Base-by-base conservation (phyloP, 2,329 filamentous ascomycete genomes). In the Pyricularia sp. region DNA sequence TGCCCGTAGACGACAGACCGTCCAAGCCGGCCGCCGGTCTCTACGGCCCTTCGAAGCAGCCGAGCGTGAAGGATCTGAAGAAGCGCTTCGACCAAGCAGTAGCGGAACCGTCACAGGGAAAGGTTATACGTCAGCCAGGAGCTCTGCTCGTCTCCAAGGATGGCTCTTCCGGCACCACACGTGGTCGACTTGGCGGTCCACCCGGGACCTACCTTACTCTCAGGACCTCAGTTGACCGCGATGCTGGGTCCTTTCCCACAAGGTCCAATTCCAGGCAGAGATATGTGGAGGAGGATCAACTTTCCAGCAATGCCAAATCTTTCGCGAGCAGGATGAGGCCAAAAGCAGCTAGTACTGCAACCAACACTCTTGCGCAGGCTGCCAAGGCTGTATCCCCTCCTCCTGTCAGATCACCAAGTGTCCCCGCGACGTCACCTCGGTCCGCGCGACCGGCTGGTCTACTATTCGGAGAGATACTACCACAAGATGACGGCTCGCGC, bases 51-150 rank as follows among this genome's bases (percentile, higher is more conserved):
- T n/a, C 25, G 30, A 68, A 68, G 66, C 85, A 90, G 72, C 83
- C 88, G n/a, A 94, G 90, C 70, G 91, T 95, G 73, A 92, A 90
- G 79, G 92, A 95, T 75, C 82, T 95, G 71, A 89, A 92, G 74
- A 92, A 90, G 78, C 89, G 86, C 68, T 95, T 94, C 79, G 91
- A 94, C 77, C 87, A 89, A 75, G 88, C 77, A 65, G 71, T 75
- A 28, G 69, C 74, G 6, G 31, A 71, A 23, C 23, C 58, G 20
- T 26, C 66, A 9, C 42, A 67, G 28, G 26, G 26, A 6, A 55
- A 30, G 50, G 25, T 25, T n/a, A 69, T 23, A 64, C 70, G 65
- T 50, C 64, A 68, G 61, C 50, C 66, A 63, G 55, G 26, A 68
- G 30, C 20, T 17, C 55, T 17, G n/a, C 58, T 69, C 67, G 59